Evolutionary conservation across 257 asterid species (phyloP).

Genomic region (Thymus quinquecostatus): DNA sequence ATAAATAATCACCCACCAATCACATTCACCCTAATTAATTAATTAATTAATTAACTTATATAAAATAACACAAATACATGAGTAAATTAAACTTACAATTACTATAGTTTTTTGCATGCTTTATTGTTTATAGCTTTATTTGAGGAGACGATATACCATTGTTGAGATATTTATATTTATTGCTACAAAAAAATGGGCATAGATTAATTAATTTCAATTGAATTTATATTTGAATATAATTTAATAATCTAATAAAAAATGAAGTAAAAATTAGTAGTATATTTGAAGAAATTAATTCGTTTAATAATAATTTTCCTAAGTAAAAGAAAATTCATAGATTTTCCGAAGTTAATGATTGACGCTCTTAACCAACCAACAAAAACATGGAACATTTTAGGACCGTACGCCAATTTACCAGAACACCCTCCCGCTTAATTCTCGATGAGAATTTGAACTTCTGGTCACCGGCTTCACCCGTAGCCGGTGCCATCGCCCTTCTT

Average conservation of each 20-base stretch:
- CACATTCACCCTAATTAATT: no score
- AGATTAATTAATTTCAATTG: no score
- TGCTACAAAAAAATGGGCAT: no score
- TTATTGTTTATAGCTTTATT: neutral
- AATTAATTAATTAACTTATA: no score
- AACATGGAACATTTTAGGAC: slow-evolving; percentile 31
- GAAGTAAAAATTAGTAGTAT: no score
- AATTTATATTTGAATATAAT: no score
- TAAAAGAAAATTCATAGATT: slow-evolving; percentile 5
- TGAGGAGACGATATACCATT: neutral
- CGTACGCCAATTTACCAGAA: slow-evolving; percentile 17
- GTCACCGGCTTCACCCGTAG: slow-evolving; percentile 43
- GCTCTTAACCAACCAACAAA: slow-evolving; percentile 18
- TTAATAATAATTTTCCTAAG: neutral
- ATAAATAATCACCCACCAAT: no score
- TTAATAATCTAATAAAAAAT: no score
- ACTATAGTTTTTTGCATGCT: neutral
- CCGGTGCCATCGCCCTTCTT: slow-evolving; percentile 41
- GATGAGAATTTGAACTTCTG: slow-evolving; percentile 40
- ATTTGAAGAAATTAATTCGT: neutral
- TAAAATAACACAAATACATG: neutral
- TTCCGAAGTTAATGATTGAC: slow-evolving; percentile 17
- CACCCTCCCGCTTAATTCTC: slow-evolving; percentile 48
- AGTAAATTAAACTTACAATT: neutral
- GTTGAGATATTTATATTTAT: neutral